Base-by-base conservation (phyloP, 2,329 filamentous ascomycete species). In the Metarhizium album region DNA sequence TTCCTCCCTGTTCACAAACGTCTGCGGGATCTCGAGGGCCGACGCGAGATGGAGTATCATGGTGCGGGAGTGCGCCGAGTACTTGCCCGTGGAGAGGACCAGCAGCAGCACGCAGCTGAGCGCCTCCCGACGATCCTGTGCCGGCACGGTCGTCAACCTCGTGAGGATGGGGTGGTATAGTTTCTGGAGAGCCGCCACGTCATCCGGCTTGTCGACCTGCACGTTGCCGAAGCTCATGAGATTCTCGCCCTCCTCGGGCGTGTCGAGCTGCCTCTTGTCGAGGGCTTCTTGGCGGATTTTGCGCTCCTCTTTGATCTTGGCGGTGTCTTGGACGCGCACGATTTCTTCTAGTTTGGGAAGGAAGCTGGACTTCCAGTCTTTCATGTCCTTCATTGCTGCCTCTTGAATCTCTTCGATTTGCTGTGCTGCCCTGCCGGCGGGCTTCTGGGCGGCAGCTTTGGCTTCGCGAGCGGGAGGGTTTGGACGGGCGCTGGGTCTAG, bases 361-460 rank as follows among this genome's bases (percentile, higher is more conserved):
- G 1, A 91, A 82, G 31, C 80, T 76, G 24, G 80, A 76, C 52
- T 82, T 75, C 90, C 90, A 95, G n/a, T 82, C 78, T 55, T 89
- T 82, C 59, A 90, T 87, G 60, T 87, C 79, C 42, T 74, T 70
- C 13, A 93, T 65, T 1, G 86, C 80, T 4, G 79, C 79, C 24
- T 61, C 64, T 22, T 74, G 68, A 14, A 78, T 62, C 4, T 59
- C 55, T 13, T 62, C 50, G 1, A 65, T 62, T 47, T 66, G 54
- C 8, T 58, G 55, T 16, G 61, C 59, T 20, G 58, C 52, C 38
- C 59, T 58, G 9, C 50, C 58, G 16, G 46, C 27, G 13, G 46
- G 38, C 45, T 50, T 48, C 37, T 49, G 27, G 38, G 40, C n/a
- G 1, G 31, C 18, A 2, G 42, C 49, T 43, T 49, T 35, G 22